Evolutionary conservation across 345 rosid genomes (phyloP).

Genomic region (Raphanus sativus): DNA sequence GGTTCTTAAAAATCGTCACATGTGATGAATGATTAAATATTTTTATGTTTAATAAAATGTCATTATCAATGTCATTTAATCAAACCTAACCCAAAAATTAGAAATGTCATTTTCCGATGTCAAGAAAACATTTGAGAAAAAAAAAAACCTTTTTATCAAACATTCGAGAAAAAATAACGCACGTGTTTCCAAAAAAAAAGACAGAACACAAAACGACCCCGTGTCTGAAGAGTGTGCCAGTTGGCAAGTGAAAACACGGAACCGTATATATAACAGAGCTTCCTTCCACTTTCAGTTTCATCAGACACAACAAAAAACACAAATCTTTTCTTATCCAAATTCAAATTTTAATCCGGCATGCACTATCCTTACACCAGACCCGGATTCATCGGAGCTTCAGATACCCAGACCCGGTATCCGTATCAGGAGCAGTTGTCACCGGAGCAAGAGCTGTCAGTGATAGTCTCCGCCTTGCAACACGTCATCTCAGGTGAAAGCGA

Average conservation of each 20-base stretch:
- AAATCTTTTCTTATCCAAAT: neutral
- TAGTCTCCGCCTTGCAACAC: constrained; percentile 54
- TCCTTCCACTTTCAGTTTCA: constrained; percentile 31
- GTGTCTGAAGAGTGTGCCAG: constrained; percentile 38
- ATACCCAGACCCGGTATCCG: constrained; percentile 3
- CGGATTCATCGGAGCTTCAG: constrained; percentile 25
- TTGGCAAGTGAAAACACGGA: constrained; percentile 32
- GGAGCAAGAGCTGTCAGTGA: constrained; percentile 64
- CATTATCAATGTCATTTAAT: neutral
- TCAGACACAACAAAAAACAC: constrained; percentile 7
- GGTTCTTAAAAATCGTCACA: constrained; percentile 8
- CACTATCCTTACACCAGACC: constrained; percentile 39
- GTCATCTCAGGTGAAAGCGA: constrained; percentile 33
- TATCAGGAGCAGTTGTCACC: constrained; percentile 38
- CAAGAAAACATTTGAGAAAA: constrained; percentile 7
- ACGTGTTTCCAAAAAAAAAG: constrained; percentile 31
- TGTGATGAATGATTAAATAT: constrained; percentile 13
- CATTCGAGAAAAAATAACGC: constrained; percentile 21
- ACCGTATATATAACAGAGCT: constrained; percentile 25
- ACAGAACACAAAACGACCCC: constrained; percentile 6
- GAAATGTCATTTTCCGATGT: neutral
- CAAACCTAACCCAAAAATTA: neutral
- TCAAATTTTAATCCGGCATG: constrained; percentile 28
- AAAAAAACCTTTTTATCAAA: neutral
- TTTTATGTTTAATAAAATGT: neutral